phyloP scores from a whole-genome alignment of 2,329 filamentous ascomycete species.

The Fusarium sp. region DNA sequence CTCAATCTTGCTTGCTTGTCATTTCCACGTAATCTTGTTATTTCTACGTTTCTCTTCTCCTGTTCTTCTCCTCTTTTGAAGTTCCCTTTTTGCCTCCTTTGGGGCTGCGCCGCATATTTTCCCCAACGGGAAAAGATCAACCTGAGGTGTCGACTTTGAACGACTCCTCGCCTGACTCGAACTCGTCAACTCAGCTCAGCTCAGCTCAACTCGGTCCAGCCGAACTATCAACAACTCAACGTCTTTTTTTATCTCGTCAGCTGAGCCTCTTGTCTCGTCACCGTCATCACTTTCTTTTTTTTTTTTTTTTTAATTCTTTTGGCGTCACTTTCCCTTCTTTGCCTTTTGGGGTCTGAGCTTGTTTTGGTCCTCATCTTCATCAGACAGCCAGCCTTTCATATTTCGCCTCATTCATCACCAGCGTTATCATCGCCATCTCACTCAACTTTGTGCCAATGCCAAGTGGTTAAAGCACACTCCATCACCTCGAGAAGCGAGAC shows the following conservation, averaged over 20 bases:
- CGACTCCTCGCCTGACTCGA: conserved; percentile 25
- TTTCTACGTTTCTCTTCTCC: neutral
- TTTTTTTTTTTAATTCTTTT: neutral
- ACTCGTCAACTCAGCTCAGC: neutral
- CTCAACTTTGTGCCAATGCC: conserved; percentile 29
- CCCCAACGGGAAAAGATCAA: conserved; percentile 22
- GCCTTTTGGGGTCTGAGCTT: conserved; percentile 8
- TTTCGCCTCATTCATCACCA: conserved; percentile 1
- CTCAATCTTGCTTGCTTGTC: conserved; percentile 2
- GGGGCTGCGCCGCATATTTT: conserved; percentile 12
- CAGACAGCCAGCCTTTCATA: neutral
- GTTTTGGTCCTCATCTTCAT: conserved; percentile 11
- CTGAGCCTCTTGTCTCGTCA: conserved; percentile 8
- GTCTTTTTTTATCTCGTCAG: neutral
- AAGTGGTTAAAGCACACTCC: conserved; percentile 27
- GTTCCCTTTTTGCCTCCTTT: neutral
- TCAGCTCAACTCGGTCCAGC: conserved; percentile 2
- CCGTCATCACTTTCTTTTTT: conserved; percentile 7
- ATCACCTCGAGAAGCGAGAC: neutral
- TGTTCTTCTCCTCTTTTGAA: neutral
- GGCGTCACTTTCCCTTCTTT: neutral
- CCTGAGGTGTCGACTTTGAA: conserved; percentile 36
- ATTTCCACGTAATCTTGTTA: neutral
- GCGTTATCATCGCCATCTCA: conserved; percentile 5
- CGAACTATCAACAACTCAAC: conserved; percentile 7